Conservation (phyloP, 352 stramenopile genomes). For the Phytopythium mirpurense region DNA sequence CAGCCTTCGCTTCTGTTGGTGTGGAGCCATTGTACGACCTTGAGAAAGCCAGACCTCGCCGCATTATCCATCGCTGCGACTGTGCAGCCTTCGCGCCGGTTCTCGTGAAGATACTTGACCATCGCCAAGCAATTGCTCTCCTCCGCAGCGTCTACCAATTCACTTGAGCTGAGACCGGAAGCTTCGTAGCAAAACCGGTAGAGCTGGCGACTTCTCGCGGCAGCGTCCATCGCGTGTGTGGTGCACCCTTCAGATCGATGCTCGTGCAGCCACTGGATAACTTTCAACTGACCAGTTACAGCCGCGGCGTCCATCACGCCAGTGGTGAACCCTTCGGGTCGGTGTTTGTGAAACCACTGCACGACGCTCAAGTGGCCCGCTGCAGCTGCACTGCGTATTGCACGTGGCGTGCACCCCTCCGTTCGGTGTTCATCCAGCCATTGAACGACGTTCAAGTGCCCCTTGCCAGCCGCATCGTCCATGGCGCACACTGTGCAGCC, state of each 20-base stretch:
- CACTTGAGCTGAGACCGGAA: neutral
- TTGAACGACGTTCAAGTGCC: constrained; percentile 8
- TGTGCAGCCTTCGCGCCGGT: neutral
- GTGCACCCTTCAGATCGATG: too few species aligned
- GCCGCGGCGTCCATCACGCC: neutral
- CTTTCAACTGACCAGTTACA: neutral
- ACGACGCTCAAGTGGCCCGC: constrained; percentile 14
- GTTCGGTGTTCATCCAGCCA: constrained; percentile 18
- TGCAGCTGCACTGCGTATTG: constrained; percentile 11
- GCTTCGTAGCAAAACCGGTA: too few species aligned
- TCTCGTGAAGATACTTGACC: neutral
- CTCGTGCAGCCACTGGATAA: neutral
- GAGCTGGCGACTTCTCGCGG: too few species aligned
- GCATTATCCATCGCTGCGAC: constrained; percentile 8
- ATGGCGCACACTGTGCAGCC: too few species aligned
- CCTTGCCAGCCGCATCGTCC: neutral
- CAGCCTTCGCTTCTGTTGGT: constrained; percentile 15
- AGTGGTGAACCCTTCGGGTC: constrained; percentile 6
- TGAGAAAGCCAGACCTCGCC: constrained; percentile 16
- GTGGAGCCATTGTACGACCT: constrained; percentile 21
- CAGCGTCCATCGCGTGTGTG: too few species aligned
- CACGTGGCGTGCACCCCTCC: constrained; percentile 10
- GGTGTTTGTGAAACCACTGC: constrained; percentile 14
- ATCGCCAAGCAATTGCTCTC: neutral
- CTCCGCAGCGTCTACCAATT: too few species aligned